phyloP scores from a whole-genome alignment of 2,329 filamentous ascomycete genomes.

The Fusarium subtropicale region DNA sequence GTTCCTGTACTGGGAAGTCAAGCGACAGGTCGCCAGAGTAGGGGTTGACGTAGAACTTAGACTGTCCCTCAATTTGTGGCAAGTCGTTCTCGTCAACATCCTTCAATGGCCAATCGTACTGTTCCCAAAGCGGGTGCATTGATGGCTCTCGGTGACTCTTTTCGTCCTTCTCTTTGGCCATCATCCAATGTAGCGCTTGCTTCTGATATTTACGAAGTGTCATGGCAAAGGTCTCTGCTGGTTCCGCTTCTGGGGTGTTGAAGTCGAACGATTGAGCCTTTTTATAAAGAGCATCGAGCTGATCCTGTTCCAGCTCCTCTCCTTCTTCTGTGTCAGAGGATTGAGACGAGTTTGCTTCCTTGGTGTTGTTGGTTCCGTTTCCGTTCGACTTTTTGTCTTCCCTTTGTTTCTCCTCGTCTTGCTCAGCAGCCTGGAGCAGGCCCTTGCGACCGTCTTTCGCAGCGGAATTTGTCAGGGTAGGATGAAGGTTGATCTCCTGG shows the following conservation, averaged over 20 bases:
- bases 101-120: conserved; percentile 88
- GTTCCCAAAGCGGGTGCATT: conserved; percentile 98
- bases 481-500: conserved; percentile 85
- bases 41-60: conserved; percentile 92
- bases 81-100: conserved; percentile 87
- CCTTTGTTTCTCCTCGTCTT: conserved; percentile 80
- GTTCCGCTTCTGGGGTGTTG: conserved; percentile 86
- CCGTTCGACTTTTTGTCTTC: conserved; percentile 56
- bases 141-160: conserved; percentile 77
- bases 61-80: conserved; percentile 71
- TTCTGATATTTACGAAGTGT: conserved; percentile 91
- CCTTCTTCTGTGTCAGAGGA: conserved; percentile 83
- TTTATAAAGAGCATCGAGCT: conserved; percentile 91
- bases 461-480: conserved; percentile 79
- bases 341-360: conserved; percentile 60
- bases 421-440: conserved; percentile 86
- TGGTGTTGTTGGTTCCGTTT: conserved; percentile 32
- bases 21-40: conserved; percentile 95
- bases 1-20: conserved; percentile 92
- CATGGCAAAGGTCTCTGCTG: conserved; percentile 84
- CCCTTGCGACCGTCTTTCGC: conserved; percentile 85
- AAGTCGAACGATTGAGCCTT: conserved; percentile 99
- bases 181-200: conserved; percentile 96
- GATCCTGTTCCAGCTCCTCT: conserved; percentile 92
- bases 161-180: conserved; percentile 88